A percentile compares a stretch with the other conserved stretches of the same genome.
phyloP scores from a whole-genome alignment of 805 yeast species.

The Candida pini region DNA sequence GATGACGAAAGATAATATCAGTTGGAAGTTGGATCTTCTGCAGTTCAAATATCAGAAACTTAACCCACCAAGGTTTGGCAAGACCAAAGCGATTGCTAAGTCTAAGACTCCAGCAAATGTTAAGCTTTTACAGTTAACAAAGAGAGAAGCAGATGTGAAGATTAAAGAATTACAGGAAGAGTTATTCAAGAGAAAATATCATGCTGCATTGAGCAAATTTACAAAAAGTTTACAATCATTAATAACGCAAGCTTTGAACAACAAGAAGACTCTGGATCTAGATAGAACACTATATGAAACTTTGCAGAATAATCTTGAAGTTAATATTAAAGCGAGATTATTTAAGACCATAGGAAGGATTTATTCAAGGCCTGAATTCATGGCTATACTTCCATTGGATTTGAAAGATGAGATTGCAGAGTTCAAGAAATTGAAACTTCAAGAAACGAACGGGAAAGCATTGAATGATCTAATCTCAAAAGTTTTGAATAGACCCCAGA shows the following conservation, averaged over 20 bases:
- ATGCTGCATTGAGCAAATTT: conserved; percentile 38
- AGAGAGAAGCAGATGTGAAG: conserved; percentile 38
- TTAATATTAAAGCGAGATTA: conserved; percentile 17
- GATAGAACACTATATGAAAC: conserved; percentile 3
- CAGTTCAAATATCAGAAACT: conserved; percentile 42
- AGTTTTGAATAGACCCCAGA: conserved; percentile 38
- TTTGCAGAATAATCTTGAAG: conserved; percentile 14
- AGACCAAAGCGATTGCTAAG: conserved; percentile 40
- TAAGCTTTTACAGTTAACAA: conserved; percentile 29
- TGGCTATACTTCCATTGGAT: conserved; percentile 25
- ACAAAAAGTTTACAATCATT: conserved; percentile 31
- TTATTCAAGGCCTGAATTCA: conserved; percentile 10
- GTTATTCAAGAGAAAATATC: conserved; percentile 43
- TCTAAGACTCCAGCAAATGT: conserved; percentile 37
- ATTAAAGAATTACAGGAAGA: conserved; percentile 41
- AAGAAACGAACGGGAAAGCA: conserved; percentile 34
- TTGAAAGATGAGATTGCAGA: conserved; percentile 26
- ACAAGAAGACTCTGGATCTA: conserved; percentile 8
- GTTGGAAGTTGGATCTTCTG: conserved; percentile 53
- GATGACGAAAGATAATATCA: conserved; percentile 32
- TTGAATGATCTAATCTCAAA: conserved; percentile 43
- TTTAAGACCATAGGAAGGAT: conserved; percentile 19
- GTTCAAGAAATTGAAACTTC: conserved; percentile 29
- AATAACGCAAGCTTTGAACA: conserved; percentile 13
- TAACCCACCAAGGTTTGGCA: conserved; percentile 43